Evolutionary conservation across 225 moss, liverwort and hornwort genomes (phyloP).

Genomic region (Anthoceros angustus): DNA sequence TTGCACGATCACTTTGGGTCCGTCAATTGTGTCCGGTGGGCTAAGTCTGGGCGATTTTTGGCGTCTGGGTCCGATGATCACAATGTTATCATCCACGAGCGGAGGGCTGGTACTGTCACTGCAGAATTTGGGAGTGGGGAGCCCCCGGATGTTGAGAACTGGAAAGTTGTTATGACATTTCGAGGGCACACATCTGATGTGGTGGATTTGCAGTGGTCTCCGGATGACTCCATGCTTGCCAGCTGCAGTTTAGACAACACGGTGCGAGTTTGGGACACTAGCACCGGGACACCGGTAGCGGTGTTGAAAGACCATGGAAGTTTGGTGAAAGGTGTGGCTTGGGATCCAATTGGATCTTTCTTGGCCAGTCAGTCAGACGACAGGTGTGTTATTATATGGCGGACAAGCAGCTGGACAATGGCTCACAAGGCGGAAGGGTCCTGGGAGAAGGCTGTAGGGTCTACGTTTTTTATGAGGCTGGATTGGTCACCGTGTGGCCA

Average conservation of each 20-base stretch:
- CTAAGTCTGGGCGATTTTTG: constrained; percentile 64
- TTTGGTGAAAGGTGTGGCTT: constrained; percentile 90
- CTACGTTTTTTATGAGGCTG: constrained; percentile 84
- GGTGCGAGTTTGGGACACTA: constrained; percentile 72
- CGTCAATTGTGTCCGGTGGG: constrained; percentile 97
- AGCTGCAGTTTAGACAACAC: constrained; percentile 96
- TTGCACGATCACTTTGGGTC: constrained; percentile 91
- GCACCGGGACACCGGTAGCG: constrained; percentile 55
- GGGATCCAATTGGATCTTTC: constrained; percentile 97
- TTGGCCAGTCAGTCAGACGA: constrained; percentile 93
- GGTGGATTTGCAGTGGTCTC: constrained; percentile 99
- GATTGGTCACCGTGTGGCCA: constrained; percentile 99
- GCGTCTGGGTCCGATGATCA: constrained; percentile 95
- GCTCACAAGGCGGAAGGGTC: constrained; percentile 81
- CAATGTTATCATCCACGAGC: constrained; percentile 67
- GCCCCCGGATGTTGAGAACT: constrained; percentile 92
- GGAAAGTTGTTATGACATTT: constrained; percentile 78
- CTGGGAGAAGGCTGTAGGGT: constrained; percentile 94
- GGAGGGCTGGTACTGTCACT: constrained; percentile 83
- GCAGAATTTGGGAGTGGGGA: constrained; percentile 97
- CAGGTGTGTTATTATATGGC: constrained; percentile 79
- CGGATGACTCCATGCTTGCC: constrained; percentile 85
- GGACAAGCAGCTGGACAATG: constrained; percentile 77
- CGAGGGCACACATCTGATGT: constrained; percentile 90
- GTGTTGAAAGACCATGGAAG: constrained; percentile 77